Percentiles rank a stretch among this genome's conserved stretches.
Evolutionary conservation across 2,329 filamentous ascomycete genomes (phyloP).

Genomic region (Aspergillus phoenicis): DNA sequence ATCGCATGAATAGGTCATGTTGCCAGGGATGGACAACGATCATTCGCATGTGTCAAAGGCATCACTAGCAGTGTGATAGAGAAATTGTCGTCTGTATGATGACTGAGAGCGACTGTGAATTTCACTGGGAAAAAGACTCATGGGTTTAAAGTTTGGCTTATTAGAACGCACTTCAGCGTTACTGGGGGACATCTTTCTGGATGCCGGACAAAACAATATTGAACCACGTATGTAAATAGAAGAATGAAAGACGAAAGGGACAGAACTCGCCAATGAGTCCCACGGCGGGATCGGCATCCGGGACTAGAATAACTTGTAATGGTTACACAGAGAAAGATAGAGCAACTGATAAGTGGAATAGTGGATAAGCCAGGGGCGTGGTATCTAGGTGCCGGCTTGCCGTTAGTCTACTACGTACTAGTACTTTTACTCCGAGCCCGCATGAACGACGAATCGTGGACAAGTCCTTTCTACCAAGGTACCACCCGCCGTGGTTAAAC

Average conservation of each 20-base stretch:
- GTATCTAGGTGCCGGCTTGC: background rate
- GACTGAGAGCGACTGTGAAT: background rate
- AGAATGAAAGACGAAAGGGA: background rate
- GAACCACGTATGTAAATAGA: background rate
- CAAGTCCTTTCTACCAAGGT: background rate
- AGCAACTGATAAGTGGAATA: background rate
- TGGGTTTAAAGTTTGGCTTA: too few species aligned
- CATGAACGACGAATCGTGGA: too few species aligned
- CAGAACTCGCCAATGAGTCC: background rate
- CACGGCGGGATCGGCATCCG: background rate
- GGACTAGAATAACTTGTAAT: background rate
- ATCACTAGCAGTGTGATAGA: slow-evolving; percentile 32
- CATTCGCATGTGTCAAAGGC: slow-evolving; percentile 66
- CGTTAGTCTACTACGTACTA: background rate
- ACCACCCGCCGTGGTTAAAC: background rate
- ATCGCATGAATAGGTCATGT: slow-evolving; percentile 69
- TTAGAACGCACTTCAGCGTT: too few species aligned
- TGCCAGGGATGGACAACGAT: slow-evolving; percentile 70
- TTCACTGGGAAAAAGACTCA: background rate
- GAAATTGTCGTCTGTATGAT: background rate
- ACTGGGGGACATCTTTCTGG: too few species aligned
- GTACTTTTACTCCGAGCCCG: background rate
- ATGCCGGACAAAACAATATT: too few species aligned
- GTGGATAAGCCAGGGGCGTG: background rate
- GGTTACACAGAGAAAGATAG: background rate